Conservation (phyloP, 2,329 filamentous ascomycete species). For the Colletotrichum tofieldiae region DNA sequence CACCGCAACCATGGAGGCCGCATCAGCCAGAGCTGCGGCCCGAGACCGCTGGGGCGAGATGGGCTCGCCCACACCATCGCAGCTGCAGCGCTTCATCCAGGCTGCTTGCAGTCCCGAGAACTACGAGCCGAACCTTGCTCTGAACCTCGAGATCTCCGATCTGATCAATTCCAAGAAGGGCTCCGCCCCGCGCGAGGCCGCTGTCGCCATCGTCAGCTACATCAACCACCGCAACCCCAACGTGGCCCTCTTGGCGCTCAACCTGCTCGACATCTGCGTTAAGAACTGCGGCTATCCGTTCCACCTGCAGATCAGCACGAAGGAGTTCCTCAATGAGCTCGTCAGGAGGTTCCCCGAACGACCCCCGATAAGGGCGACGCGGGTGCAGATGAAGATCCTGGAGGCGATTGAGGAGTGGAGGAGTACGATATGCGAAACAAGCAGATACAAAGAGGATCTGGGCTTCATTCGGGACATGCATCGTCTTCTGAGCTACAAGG, state of each 20-base stretch:
- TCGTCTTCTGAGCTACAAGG: conserved; percentile 93
- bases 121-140: conserved; percentile 96
- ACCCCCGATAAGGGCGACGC: conserved; percentile 86
- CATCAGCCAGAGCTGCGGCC: conserved; percentile 94
- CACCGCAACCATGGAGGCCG: conserved; percentile 83
- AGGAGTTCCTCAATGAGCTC: conserved; percentile 98
- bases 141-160: conserved; percentile 97
- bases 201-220: conserved; percentile 91
- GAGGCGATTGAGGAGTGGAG: conserved; percentile 99
- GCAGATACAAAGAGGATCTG: conserved; percentile 95
- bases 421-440: conserved; percentile 97
- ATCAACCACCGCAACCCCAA: conserved; percentile 98
- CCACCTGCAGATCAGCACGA: conserved; percentile 97
- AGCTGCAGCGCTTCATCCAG: conserved; percentile 95
- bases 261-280: conserved; percentile 97
- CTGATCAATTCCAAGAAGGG: conserved; percentile 98
- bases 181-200: conserved; percentile 93
- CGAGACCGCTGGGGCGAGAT: conserved; percentile 93
- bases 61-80: conserved; percentile 83
- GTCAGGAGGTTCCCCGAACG: conserved; percentile 96
- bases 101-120: conserved; percentile 97
- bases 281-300: conserved; percentile 99
- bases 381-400: conserved; percentile 92
- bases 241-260: conserved; percentile 90
- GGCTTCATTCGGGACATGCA: conserved; percentile 99